Base-by-base conservation (phyloP, 1,284 basidiomycete genomes). In the Ganoderma resinaceum region DNA sequence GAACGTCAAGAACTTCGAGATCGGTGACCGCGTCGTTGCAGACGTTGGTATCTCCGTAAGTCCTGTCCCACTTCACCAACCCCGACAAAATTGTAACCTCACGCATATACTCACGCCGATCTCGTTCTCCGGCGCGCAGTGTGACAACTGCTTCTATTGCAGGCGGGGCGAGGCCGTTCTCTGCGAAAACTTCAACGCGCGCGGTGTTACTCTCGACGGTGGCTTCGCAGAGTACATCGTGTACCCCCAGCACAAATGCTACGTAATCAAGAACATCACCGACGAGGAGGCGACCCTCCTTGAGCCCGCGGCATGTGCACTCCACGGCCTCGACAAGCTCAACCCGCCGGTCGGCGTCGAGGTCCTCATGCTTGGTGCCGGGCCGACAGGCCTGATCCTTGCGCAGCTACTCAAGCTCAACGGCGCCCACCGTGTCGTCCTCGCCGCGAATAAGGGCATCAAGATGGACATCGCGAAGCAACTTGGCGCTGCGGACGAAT, bases 251-350 rank as follows among this genome's bases (percentile, higher is more conserved):
- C 68, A 69, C 67, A 72, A 72, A 64, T 72, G 71, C 71, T 90
- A 86, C 83, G 86, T 86, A 78, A 87, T 90, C 80, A 77, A 87
- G 71, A 87, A 89, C 79, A 81, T 90, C 65, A 81, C 85, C 9
- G 87, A 89, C 76, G 85, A 88, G 75, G 87, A 89, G 75, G 85
- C 88, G 2, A 88, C 86, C 14, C 82, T 90, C 3, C 79, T 89
- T 67, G 89, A 89, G 77, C 88, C 88, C 46, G 86, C 87, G 3
- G 86, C 87, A 57, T 90, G 89, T 76, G 88, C 88, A 31, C 83
- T 90, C 46, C 89, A 90, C 79, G 88, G 88, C 31, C 81, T 89
- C 70, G 88, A 90, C 80, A 86, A 87, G 77, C 83, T 90, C 68
- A 79, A 83, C 71, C 82, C 86, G 67, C 82, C 84, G 29, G 85